These are phyloP conservation scores for Conringia planisiliqua DNA, from an alignment of 345 rosid species.

Conservation along the genomic window DNA sequence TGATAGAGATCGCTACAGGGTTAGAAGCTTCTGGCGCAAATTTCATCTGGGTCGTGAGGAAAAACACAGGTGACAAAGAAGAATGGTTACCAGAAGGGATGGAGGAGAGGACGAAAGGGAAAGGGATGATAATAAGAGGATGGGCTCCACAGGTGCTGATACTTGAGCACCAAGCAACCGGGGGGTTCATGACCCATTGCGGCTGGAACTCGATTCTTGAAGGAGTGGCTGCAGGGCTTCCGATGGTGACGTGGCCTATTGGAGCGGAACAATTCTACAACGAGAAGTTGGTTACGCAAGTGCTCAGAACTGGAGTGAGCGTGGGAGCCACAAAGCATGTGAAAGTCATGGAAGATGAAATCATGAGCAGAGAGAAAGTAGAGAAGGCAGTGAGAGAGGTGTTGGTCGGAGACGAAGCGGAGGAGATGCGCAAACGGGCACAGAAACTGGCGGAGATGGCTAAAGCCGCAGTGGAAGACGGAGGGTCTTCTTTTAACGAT, in stretches of 20 bases:
- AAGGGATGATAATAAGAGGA: constrained; percentile 38
- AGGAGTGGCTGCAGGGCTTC: constrained; percentile 42
- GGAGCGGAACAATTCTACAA: constrained; percentile 47
- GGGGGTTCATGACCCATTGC: constrained; percentile 50
- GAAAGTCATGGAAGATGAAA: constrained; percentile 4
- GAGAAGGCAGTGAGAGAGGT: constrained; percentile 27
- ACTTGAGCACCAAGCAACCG: constrained; percentile 44
- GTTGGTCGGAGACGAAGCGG: constrained; percentile 43
- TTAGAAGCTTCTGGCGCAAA: constrained; percentile 14
- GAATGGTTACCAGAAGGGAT: constrained; percentile 41
- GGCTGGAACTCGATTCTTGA: constrained; percentile 56
- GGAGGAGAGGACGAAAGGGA: constrained; percentile 34
- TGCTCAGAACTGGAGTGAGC: constrained; percentile 37
- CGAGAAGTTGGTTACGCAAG: constrained; percentile 40
- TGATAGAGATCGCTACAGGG: constrained; percentile 26
- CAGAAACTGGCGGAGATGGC: constrained; percentile 33
- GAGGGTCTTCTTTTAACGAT: constrained; percentile 48
- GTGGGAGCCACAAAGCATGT: constrained; percentile 38
- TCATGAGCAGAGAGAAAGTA: constrained; percentile 30
- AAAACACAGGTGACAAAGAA: constrained; percentile 17
- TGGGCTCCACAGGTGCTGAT: constrained; percentile 54
- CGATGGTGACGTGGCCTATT: constrained; percentile 50
- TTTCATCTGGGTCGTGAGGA: constrained; percentile 31
- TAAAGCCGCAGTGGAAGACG: constrained; percentile 37
- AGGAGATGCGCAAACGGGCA: constrained; percentile 32